Base-by-base conservation (phyloP, 2,329 filamentous ascomycete species). In the Colletotrichum caudatum region DNA sequence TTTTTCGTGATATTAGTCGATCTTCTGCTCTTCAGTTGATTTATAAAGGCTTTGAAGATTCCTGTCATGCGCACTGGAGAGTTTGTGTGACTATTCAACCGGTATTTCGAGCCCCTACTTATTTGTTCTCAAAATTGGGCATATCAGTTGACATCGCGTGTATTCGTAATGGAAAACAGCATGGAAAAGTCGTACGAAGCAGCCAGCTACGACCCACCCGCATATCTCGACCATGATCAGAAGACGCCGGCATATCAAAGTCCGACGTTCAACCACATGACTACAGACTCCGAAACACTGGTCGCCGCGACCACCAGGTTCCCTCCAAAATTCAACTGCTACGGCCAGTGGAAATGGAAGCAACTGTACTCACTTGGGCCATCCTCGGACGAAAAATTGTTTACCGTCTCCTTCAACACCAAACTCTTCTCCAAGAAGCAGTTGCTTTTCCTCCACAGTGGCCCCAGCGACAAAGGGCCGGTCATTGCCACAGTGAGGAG, bases 281-380 rank as follows among this genome's bases (percentile, higher is more conserved):
- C 29, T 12, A 12, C 48, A 11, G 39, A 56, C 18, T 60, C 67
- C 5, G 46, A 5, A n/a, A 33, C 23, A 7, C 48, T 70, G 2
- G 61, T 63, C 11, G 16, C 64, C 6, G 64, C 68, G 3, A 71
- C 60, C 2, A 8, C 60, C 1, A 67, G 60, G 20, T 71, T 71
- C 8, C 71, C 71, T 1, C 71, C 71, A 2, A 64, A 41, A 20
- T 56, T 71, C 11, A 73, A 65, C 7, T 59, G 65, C 53, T 73
- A 73, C 50, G 41, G 29, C 8, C 41, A 44, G 18, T 73, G 71
- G 71, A 73, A 68, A 14, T 68, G 53, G 53, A 71, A 64, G 39
- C 26, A 66, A 3, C 33, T 61, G 1, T 73, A 67, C 16, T 60
- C 61, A 33, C 63, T 73, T 18, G 71, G 68, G 2, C 59, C 68